A percentile compares a stretch with the other conserved stretches of the same genome.
Evolutionary conservation across 306 rosid species (phyloP).

Genomic region (Styphnolobium japonicum): DNA sequence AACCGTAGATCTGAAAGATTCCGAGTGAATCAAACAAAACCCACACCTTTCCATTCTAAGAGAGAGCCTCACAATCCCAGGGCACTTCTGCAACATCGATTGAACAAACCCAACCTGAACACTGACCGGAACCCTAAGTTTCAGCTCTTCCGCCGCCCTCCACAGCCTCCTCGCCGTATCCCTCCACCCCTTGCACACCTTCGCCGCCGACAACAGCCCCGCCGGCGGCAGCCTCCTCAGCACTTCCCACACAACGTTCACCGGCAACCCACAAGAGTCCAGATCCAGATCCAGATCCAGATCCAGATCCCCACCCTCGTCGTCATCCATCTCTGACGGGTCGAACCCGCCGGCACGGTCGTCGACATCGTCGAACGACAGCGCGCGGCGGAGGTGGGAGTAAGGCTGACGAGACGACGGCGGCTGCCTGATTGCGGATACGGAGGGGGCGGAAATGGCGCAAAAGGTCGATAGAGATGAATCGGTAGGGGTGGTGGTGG

Average conservation of each 20-base stretch:
- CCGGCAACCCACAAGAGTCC: constrained; percentile 58
- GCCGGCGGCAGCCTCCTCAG: constrained; percentile 77
- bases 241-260: constrained; percentile 68
- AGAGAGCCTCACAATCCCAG: constrained; percentile 71
- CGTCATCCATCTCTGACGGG: constrained; percentile 9
- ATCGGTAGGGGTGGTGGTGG: constrained; percentile 25
- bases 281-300: constrained; percentile 30
- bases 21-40: constrained; percentile 12
- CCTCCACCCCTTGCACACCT: constrained; percentile 86
- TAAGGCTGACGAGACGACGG: constrained; percentile 35
- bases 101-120: constrained; percentile 79
- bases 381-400: constrained; percentile 68
- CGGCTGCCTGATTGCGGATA: constrained; percentile 33
- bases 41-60: constrained; percentile 86
- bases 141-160: constrained; percentile 82
- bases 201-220: constrained; percentile 71
- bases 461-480: constrained; percentile 27
- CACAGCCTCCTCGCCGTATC: constrained; percentile 67
- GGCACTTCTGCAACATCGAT: constrained; percentile 81
- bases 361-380: constrained; percentile 70
- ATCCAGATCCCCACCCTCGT: constrained; percentile 14
- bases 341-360: constrained; percentile 27
- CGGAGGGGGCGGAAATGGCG: constrained; percentile 25
- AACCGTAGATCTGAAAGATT: constrained; percentile 42
- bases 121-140: constrained; percentile 65